Base-by-base conservation (phyloP, 495 filamentous ascomycete genomes). In the Neurospora sp. region DNA sequence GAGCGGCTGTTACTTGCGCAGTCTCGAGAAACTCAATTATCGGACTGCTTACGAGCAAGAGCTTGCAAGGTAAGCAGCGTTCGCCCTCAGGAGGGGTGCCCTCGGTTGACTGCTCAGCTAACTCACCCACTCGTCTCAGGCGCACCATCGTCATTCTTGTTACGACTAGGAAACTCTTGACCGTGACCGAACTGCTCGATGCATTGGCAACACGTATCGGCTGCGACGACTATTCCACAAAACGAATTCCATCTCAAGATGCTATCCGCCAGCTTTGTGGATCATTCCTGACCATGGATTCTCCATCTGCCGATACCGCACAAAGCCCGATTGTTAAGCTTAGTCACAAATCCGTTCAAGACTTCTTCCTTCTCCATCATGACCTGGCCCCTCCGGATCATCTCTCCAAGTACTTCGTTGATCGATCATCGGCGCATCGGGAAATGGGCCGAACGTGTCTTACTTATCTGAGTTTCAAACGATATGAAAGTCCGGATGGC, bases 91-190 rank as follows among this genome's bases (percentile, higher is more conserved):
- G 7, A 10, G 18, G 18, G 8, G n/a, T 20, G 44, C 44, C 18
- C 9, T 20, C n/a, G 44, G 42, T 20, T 48, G n/a, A 48, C 44
- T 20, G n/a, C 7, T 20, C 16, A 10, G 18, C 44, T 48, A 20
- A 48, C 44, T 48, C n/a, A 9, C 44, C 44, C 23, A 40, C 20
- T 69, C 44, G 44, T 38, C 70, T 4, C 44, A 78, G 76, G 46
- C 72, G 66, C n/a, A 78, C 78, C 16, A 77, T 80, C 70, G 69
- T 77, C 37, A 78, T 79, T 70, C 39, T 81, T 14, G 73, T 73
- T 27, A 39, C 71, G 8, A 73, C 78, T 12, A 71, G 54, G 20
- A 76, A 79, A 48, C 73, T 78, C 6, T 23, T 81, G n/a, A 70
- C 71, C 18, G 40, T 79, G 20, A 71, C 73, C 66, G 79, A 80